These are phyloP conservation scores for Madurella mycetomatis DNA, from an alignment of 2,329 filamentous ascomycete species.

Conservation along the genomic window DNA sequence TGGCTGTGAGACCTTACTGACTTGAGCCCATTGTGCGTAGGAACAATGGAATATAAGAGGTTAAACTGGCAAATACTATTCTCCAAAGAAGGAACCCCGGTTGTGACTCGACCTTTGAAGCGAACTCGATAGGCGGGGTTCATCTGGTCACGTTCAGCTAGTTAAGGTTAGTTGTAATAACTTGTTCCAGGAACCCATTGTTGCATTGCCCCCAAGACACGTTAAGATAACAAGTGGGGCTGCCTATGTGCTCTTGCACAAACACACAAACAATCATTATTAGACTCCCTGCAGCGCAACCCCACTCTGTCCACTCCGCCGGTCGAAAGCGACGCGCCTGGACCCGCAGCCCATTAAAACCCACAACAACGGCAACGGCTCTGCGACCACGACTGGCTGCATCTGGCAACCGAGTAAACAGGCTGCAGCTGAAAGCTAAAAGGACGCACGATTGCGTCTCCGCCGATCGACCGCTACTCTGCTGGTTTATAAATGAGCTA, in stretches of 20 bases:
- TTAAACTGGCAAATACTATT: too few species aligned
- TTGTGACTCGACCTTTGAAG: too few species aligned
- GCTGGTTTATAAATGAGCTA: neutral
- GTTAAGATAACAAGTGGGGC: neutral
- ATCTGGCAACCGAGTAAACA: slow-evolving; percentile 21
- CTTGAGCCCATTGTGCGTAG: slow-evolving; percentile 40
- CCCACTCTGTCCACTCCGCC: neutral
- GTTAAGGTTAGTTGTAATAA: too few species aligned
- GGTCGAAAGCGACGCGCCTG: neutral
- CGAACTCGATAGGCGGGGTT: too few species aligned
- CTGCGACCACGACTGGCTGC: slow-evolving; percentile 10
- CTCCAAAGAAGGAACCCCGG: too few species aligned
- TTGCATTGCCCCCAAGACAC: too few species aligned
- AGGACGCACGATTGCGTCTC: neutral
- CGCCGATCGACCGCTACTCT: neutral
- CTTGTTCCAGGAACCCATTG: too few species aligned
- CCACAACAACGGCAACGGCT: slow-evolving; percentile 13
- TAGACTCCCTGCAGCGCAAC: too few species aligned
- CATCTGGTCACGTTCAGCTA: too few species aligned
- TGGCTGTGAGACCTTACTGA: slow-evolving; percentile 48
- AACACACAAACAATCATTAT: too few species aligned
- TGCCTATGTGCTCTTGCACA: too few species aligned
- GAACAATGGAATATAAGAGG: neutral
- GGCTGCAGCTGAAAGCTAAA: neutral
- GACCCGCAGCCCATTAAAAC: neutral